These are phyloP conservation scores for Carnegiea gigantea DNA, from an alignment of 179 eudicot species.

Conservation along the genomic window DNA sequence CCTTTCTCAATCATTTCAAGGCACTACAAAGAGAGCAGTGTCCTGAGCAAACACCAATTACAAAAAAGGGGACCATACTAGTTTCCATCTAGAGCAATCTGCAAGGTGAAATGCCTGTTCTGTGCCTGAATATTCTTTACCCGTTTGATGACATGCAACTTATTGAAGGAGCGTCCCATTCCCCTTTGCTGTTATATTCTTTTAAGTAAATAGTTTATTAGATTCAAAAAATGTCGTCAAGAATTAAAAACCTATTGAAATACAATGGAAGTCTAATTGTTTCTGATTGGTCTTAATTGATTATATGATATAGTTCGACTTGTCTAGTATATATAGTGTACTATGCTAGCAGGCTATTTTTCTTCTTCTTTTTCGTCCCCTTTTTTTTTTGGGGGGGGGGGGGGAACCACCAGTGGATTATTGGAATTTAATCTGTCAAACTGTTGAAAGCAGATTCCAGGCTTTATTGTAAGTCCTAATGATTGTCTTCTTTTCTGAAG, in stretches of 20 bases:
- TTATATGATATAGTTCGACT: neutral
- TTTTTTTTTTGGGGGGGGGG: too few relatives aligned
- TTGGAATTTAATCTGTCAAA: neutral
- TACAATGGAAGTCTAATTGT: neutral
- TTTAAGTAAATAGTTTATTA: neutral
- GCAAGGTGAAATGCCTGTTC: neutral
- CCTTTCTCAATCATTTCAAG: neutral
- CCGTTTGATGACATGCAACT: neutral
- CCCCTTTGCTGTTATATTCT: conserved; percentile 1
- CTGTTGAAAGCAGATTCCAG: neutral
- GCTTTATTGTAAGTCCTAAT: neutral
- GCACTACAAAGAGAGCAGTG: neutral
- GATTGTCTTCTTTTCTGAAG: conserved; percentile 37
- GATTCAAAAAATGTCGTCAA: neutral
- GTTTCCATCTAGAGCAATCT: neutral
- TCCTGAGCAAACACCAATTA: too few relatives aligned
- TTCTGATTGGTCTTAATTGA: neutral
- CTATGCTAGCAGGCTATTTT: neutral
- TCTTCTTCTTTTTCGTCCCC: too few relatives aligned
- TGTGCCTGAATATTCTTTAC: conserved; percentile 5
- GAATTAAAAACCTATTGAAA: neutral
- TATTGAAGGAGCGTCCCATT: neutral
- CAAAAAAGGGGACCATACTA: neutral
- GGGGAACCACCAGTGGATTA: too few relatives aligned
- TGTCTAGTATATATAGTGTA: neutral